Base-by-base conservation (phyloP, 2,329 filamentous ascomycete genomes). In the Chaetothyriales sp. region DNA sequence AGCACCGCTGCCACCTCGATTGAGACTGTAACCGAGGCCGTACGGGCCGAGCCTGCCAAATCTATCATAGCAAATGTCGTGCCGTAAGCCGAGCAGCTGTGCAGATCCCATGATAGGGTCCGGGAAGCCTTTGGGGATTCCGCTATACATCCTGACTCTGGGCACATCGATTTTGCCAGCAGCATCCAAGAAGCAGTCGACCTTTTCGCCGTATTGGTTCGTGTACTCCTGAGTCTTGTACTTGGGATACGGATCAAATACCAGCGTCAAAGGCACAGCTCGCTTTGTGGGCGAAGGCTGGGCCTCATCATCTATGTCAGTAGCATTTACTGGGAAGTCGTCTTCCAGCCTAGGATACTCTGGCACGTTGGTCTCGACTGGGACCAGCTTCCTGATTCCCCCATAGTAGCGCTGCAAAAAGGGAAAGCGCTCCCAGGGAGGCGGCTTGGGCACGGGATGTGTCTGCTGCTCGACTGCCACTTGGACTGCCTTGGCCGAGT, bases 1-100 rank as follows among this genome's bases (percentile, higher is more conserved):
- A n/a, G 86, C 82, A 4, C 90, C 89, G 22, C 85, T 81, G 1
- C 90, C 90, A 10, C 90, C 90, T 57, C 77, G 81, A 53, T 81
- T 81, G 33, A 77, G 73, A 29, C 85, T 86, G 66, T 97, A 97
- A 7, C 90, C 90, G 55, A 88, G 80, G 0, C 90, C 90, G 61
- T 98, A 98, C 0, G 90, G 86, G 0, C 87, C 89, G 28, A 92
- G 79, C 57, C 89, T 79, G 2, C 90, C 90, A 64, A 86, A 94
- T 1, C 92, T 78, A 60, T 98, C 92, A 64, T 95, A 95, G 70
- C 92, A 98, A 46, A 95, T 79, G 62, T 94, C 84, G 58, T 94
- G 80, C 18, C 85, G 80, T 37, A 97, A 71, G 0, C 82, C 83
- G 10, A 97, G 69, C 43, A 90, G 67, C 8, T 89, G 81, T 62